Evolutionary conservation across 2,329 filamentous ascomycete species (phyloP).

Genomic region (Pezicula radicicola): DNA sequence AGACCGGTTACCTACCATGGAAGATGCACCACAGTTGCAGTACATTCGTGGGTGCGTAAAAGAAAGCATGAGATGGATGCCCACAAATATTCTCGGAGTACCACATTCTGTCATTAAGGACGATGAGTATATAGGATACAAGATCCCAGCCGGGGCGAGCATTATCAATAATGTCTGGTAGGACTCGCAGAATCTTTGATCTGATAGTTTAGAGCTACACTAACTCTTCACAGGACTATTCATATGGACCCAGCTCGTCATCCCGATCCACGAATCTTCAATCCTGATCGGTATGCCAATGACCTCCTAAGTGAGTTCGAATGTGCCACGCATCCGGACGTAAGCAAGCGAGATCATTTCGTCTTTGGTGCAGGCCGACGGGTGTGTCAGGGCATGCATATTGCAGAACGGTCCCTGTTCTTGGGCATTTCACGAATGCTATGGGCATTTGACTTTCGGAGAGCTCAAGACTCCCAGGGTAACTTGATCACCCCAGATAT

Average conservation of each 20-base stretch:
- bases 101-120: conserved; percentile 37
- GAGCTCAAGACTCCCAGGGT: conserved; percentile 24
- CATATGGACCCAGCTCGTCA: conserved; percentile 42
- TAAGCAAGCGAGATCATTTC: conserved; percentile 47
- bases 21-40: conserved; percentile 34
- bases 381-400: conserved; percentile 54
- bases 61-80: conserved; percentile 27
- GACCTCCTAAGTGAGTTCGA: not conserved
- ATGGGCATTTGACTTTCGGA: conserved; percentile 15
- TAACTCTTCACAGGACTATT: conserved; percentile 29
- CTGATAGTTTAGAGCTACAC: no score
- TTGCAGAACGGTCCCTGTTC: conserved; percentile 47
- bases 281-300: not conserved
- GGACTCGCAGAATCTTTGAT: no score
- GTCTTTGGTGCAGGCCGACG: conserved; percentile 53
- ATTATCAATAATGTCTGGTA: conserved; percentile 34
- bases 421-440: conserved; percentile 41
- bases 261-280: conserved; percentile 37
- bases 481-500: conserved; percentile 30
- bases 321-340: conserved; percentile 31
- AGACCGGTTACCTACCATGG: conserved; percentile 33
- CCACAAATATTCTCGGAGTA: conserved; percentile 32
- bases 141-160: conserved; percentile 42
- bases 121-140: conserved; percentile 40
- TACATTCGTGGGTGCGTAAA: conserved; percentile 40